Base-by-base conservation (phyloP, 192 early-diverging fungal species). In the Entophlyctis luteolus region DNA sequence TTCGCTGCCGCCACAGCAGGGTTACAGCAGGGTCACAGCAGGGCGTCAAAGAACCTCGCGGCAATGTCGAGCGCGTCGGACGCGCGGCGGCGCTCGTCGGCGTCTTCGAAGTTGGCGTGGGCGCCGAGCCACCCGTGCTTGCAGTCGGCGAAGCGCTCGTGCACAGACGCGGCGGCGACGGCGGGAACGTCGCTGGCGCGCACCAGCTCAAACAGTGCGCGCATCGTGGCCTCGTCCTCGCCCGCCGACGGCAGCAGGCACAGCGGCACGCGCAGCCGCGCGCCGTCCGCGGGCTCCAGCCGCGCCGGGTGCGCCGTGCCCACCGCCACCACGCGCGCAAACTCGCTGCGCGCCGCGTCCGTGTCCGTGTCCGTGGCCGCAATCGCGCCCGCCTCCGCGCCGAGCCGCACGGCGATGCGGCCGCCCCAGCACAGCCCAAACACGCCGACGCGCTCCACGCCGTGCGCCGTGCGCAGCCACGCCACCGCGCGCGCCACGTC, bases 281-380 rank as follows among this genome's bases (percentile, higher is more conserved):
- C 47, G 29, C 48, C 63, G 71, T 20, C 38, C 48, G 10, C 77
- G 78, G 75, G 71, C 76, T 29, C 59, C 47, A 25, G 75, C 74
- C 4, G 74, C 77, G 71, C 63, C 67, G 36, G 77, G 75, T 57
- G 81, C 76, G 22, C 72, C 74, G 36, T 79, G 73, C n/a, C 76
- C 75, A 59, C 63, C 76, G 57, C 60, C 28, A 48, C 31, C 18
- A 63, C 31, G 23, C 8, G 23, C 39, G 39, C 39, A 8, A 8
- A 42, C 10, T 42, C 39, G 42, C 42, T 45, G n/a, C 10, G n/a
- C 42, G 10, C 42, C n/a, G 10, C 42, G 42, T n/a, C 42, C n/a
- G 42, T 14, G 42, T 45, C 42, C 42, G 10, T 10, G 42, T n/a
- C 42, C 10, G 42, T n/a, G 42, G 42, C 10, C 42, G 42, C n/a